Base-by-base conservation (phyloP, 805 yeast species). In the Cyberlindnera saturnus region DNA sequence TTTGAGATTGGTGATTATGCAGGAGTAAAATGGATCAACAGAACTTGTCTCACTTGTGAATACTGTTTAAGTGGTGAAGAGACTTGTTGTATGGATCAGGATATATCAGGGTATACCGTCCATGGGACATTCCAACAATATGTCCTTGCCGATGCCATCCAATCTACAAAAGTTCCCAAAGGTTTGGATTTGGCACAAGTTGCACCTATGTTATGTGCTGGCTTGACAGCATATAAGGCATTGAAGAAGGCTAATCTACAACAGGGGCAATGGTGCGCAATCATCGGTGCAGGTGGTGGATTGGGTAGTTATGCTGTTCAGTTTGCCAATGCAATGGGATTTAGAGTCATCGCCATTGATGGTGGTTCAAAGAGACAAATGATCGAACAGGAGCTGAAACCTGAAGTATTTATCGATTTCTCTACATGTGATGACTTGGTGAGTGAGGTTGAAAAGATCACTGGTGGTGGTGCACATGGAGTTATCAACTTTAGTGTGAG, bases 241-340 rank as follows among this genome's bases (percentile, higher is more conserved):
- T 67, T 79, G 58, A 79, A 77, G 65, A 71, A 76, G 42, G 79
- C 84, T 38, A 62, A 67, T 44, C 59, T 75, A 45, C 53, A 54
- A 41, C 71, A 87, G 30, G 89, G 90, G 53, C 79, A 83, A 62
- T 82, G 83, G 82, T 83, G 81, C 49, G 77, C 79, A 44, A 71
- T 83, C 47, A 76, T 86, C 45, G 90, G 91, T 66, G 89, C 88
- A 50, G 86, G 80, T 62, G 90, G 90, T 63, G 90, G 91, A 55
- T 71, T 83, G 62, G 91, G 90, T 54, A 73, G 87, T 20, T 69
- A 81, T 51, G 88, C 87, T 40, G 70, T 82, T 51, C 89, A 83
- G 65, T 81, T 81, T 66, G 89, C 86, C 47, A 73, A 67, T 51
- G 88, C 87, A 43, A 77, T 82, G 86, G 91, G 90, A 53, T 71